These are phyloP conservation scores for Lodderomyces orthopsilosis DNA, from an alignment of 1,139 yeast genomes.

Conservation along the genomic window DNA sequence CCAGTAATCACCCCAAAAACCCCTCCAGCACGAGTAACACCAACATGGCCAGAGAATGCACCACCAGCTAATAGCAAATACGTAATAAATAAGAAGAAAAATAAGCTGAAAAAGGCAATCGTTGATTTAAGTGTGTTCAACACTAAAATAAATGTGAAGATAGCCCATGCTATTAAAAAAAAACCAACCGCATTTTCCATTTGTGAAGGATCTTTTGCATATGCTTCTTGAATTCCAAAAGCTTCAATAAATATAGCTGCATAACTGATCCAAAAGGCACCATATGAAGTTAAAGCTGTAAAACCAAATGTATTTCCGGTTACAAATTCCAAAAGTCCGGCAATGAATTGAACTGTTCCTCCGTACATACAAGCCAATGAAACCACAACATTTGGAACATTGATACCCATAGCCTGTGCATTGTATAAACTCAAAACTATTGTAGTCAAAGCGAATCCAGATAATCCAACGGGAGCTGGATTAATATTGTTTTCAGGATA, in stretches of 20 bases:
- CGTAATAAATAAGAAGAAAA: slow-evolving; percentile 53
- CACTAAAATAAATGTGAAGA: slow-evolving; percentile 58
- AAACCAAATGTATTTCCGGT: slow-evolving; percentile 42
- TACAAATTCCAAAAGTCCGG: slow-evolving; percentile 53
- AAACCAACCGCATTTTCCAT: slow-evolving; percentile 55
- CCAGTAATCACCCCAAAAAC: slow-evolving; percentile 62
- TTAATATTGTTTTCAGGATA: slow-evolving; percentile 23
- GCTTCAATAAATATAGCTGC: slow-evolving; percentile 61
- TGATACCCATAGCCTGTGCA: slow-evolving; percentile 41
- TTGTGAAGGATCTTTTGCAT: slow-evolving; percentile 37
- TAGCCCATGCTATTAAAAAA: slow-evolving; percentile 63
- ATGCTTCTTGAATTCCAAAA: slow-evolving; percentile 55
- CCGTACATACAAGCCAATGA: slow-evolving; percentile 47
- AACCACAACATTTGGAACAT: slow-evolving; percentile 37
- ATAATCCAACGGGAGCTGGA: slow-evolving; percentile 35
- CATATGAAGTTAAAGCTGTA: slow-evolving; percentile 42
- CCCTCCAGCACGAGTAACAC: slow-evolving; percentile 65
- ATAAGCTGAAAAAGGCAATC: slow-evolving; percentile 54
- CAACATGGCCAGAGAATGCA: slow-evolving; percentile 45
- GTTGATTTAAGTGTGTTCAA: slow-evolving; percentile 64
- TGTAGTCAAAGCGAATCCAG: slow-evolving; percentile 50
- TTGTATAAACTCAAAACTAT: slow-evolving; percentile 41
- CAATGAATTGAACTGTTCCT: slow-evolving; percentile 46
- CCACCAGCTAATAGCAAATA: slow-evolving; percentile 58
- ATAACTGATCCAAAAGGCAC: slow-evolving; percentile 55